Evolutionary conservation across 257 asterid species (phyloP).

Genomic region (Solanum neorickii): DNA sequence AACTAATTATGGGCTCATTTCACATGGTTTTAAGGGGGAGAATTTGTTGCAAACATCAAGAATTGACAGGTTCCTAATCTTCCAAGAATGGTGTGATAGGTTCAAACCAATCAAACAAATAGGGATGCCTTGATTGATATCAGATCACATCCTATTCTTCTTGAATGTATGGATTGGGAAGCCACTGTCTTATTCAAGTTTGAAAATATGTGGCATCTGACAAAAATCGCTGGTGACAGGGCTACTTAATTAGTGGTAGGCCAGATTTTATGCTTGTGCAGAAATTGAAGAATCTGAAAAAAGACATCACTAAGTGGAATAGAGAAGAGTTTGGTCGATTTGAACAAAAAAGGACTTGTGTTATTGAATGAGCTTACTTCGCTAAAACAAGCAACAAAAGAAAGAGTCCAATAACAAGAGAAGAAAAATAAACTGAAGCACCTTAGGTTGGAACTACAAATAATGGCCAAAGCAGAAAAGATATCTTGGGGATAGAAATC

Average conservation of each 20-base stretch:
- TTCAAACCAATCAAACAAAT: background rate
- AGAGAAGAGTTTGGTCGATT: background rate
- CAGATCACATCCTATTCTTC: background rate
- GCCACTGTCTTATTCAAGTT: background rate
- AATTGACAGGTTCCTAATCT: background rate
- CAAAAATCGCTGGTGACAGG: background rate
- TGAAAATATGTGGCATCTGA: background rate
- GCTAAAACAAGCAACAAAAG: background rate
- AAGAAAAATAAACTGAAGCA: background rate
- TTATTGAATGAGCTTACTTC: background rate
- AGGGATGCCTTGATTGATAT: background rate
- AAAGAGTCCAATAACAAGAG: background rate
- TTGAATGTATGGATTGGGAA: background rate
- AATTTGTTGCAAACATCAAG: background rate
- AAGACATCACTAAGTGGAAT: background rate
- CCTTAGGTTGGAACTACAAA: background rate
- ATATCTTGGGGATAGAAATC: background rate
- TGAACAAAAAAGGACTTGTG: background rate
- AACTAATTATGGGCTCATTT: background rate
- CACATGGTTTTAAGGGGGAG: background rate
- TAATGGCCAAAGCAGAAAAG: background rate
- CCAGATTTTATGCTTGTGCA: background rate
- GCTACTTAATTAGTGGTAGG: background rate
- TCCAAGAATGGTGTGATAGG: background rate
- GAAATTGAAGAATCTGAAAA: background rate